These are phyloP conservation scores for Aspergillus melleus DNA, from an alignment of 2,329 filamentous ascomycete genomes.

Conservation along the genomic window DNA sequence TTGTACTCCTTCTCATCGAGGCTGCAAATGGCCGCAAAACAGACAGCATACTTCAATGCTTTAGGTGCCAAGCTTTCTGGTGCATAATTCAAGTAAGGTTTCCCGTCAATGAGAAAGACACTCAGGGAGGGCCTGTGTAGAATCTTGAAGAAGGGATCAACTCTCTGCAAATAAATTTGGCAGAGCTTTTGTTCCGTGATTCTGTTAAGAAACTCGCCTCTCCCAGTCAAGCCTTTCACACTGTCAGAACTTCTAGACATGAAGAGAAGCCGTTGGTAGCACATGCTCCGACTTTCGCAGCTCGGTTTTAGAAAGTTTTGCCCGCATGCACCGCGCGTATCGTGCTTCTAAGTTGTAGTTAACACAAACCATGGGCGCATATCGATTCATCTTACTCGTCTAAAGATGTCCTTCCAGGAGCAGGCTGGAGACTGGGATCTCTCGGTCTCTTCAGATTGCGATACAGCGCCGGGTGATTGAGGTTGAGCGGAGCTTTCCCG, in stretches of 20 bases:
- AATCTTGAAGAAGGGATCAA: slow-evolving; percentile 35
- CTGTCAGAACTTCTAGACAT: slow-evolving; percentile 19
- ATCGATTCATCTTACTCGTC: slow-evolving; percentile 19
- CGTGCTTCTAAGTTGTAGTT: slow-evolving; percentile 1
- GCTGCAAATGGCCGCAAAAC: slow-evolving; percentile 28
- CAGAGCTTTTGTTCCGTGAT: slow-evolving; percentile 15
- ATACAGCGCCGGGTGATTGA: background rate
- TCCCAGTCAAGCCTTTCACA: slow-evolving; percentile 6
- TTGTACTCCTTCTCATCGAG: slow-evolving; percentile 25
- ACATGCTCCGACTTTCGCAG: background rate
- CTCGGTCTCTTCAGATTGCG: background rate
- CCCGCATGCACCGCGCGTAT: background rate
- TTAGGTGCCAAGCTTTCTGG: slow-evolving; percentile 25
- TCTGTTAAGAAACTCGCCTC: background rate
- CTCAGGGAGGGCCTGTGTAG: slow-evolving; percentile 31
- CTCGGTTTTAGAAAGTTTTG: background rate
- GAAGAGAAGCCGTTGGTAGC: slow-evolving; percentile 10
- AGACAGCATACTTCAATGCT: slow-evolving; percentile 27
- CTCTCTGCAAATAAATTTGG: slow-evolving; percentile 27
- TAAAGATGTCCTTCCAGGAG: slow-evolving; percentile 23
- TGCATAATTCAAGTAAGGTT: slow-evolving; percentile 32
- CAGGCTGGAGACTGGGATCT: background rate
- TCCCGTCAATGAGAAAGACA: slow-evolving; percentile 24
- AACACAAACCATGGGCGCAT: background rate
- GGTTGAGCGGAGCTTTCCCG: background rate